phyloP scores from a whole-genome alignment of 345 rosid species.

The Gossypium thurberi region DNA sequence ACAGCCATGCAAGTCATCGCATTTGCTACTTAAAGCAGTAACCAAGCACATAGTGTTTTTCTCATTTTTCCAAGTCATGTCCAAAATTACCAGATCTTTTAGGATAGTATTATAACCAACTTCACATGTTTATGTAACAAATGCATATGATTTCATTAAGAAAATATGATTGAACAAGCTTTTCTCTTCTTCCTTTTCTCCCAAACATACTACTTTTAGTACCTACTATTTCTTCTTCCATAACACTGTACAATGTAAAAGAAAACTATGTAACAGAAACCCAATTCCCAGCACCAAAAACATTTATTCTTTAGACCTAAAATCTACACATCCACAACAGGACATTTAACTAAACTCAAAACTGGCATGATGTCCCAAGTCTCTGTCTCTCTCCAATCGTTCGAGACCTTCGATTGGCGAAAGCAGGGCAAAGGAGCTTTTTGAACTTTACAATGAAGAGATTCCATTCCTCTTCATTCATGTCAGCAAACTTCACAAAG shows the following conservation, averaged over 20 bases:
- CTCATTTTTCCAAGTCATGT: no score
- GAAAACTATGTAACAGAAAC: not conserved
- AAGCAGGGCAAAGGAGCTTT: constrained; percentile 65
- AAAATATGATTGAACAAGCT: no score
- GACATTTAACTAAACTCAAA: constrained; percentile 39
- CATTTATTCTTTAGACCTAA: constrained; percentile 7
- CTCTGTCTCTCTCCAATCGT: constrained; percentile 69
- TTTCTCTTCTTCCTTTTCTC: not conserved
- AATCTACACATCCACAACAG: not conserved
- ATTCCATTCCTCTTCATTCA: constrained; percentile 77
- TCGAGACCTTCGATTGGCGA: constrained; percentile 53
- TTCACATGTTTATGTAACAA: no score
- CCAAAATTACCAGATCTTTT: no score
- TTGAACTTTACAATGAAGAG: constrained; percentile 68
- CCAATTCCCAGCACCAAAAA: constrained; percentile 20
- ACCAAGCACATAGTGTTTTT: not conserved
- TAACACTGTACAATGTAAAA: not conserved
- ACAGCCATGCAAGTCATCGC: no score
- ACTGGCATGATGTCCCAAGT: constrained; percentile 99
- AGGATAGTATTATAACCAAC: no score
- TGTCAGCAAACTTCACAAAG: constrained; percentile 80
- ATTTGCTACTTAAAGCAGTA: not conserved
- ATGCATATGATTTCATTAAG: no score
- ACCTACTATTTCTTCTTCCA: not conserved
- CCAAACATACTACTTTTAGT: not conserved